Base-by-base conservation (phyloP, 1,139 yeast genomes). In the Scheffersomyces lignicola region DNA sequence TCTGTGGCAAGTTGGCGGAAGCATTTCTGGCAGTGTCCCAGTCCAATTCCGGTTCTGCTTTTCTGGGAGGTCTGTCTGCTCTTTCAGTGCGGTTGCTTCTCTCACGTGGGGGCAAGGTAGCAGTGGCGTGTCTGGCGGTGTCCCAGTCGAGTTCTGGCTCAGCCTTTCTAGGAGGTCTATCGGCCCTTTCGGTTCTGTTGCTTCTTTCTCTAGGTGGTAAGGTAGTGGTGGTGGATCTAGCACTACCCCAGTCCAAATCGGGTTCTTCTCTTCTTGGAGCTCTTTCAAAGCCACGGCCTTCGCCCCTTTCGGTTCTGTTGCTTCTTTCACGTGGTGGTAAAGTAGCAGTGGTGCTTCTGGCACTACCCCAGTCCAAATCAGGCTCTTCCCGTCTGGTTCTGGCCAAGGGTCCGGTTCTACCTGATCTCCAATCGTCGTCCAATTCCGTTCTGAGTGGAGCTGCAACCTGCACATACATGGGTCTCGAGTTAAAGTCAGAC, bases 401-500 rank as follows among this genome's bases (percentile, higher is more conserved):
- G 41, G 70, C 49, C 25, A 54, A 39, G 29, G 57, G 50, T 14
- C 73, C 73, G 38, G 69, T 53, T 61, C 80, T 61, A 37, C 62
- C 52, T 11, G 64, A 52, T 53, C 68, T 62, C 76, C 76, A 69
- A 54, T 68, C 74, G 48, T 67, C 60, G 36, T 69, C 75, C 37
- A 67, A 65, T 15, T 59, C 66, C 32, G 70, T 75, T 50, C 70
- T 80, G 49, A 77, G 82, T 43, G 95, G 95, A 40, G 95, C 96
- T 34, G 97, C 97, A 39, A 92, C 97, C 47, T 81, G 78, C 38
- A 94, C 87, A 48, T 79, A 86, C 44, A 88, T 77, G 51, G 80
- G 79, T 66, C 96, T 82, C 37, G 89, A 94, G 41, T 76, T 75
- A 52, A 87, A 70, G 43, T 76, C 81, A 38, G 79, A 60, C 49